phyloP scores from a whole-genome alignment of 306 rosid genomes.

The Canavalia ensiformis region DNA sequence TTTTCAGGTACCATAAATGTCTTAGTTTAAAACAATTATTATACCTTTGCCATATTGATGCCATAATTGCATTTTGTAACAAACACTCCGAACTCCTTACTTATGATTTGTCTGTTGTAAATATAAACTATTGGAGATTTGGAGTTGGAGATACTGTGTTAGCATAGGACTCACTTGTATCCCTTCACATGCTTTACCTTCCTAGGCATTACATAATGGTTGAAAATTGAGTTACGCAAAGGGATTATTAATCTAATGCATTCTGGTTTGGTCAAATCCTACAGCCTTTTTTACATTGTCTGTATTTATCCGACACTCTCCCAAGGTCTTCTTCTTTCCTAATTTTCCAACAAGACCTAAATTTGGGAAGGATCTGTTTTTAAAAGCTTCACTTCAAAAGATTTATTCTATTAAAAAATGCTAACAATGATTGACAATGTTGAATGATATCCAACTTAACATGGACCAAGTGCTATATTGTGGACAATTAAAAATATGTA shows the following conservation, averaged over 20 bases:
- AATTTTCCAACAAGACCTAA: neutral
- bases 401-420: slow-evolving; percentile 8
- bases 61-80: slow-evolving; percentile 12
- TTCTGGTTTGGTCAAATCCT: slow-evolving; percentile 19
- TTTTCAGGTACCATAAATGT: slow-evolving; percentile 77
- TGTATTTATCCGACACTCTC: slow-evolving; percentile 19
- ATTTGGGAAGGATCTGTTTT: slow-evolving; percentile 12
- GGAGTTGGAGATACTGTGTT: slow-evolving; percentile 27
- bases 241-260: slow-evolving; percentile 17
- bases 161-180: neutral
- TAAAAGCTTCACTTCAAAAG: slow-evolving; percentile 14
- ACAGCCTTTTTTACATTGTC: neutral
- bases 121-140: slow-evolving; percentile 26
- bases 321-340: slow-evolving; percentile 14
- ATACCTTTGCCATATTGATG: slow-evolving; percentile 23
- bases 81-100: slow-evolving; percentile 13
- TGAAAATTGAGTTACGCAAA: slow-evolving; percentile 15
- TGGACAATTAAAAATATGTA: slow-evolving; percentile 3
- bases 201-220: slow-evolving; percentile 1
- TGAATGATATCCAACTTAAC: slow-evolving; percentile 15
- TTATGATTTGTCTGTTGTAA: slow-evolving; percentile 31
- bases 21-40: neutral
- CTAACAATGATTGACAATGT: neutral
- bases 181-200: slow-evolving; percentile 10
- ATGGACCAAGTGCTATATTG: neutral